phyloP scores from a whole-genome alignment of 2,329 filamentous ascomycete species.

The Rutstroemia sydowiana region DNA sequence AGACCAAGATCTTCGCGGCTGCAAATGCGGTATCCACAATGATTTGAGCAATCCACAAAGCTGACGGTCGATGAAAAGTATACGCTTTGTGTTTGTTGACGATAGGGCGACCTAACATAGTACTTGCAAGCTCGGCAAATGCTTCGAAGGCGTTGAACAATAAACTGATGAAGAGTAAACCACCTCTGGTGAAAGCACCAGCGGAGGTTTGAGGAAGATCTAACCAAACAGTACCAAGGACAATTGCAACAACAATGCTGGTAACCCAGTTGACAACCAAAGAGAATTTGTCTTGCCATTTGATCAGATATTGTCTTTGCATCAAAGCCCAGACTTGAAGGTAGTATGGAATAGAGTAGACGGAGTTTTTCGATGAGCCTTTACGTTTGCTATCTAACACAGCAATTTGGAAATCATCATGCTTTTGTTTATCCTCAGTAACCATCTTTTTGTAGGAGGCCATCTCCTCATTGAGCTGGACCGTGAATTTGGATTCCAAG shows the following conservation, averaged over 20 bases:
- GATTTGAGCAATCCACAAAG: constrained; percentile 78
- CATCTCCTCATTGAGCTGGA: constrained; percentile 58
- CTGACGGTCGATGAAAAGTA: constrained; percentile 74
- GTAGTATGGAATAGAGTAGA: constrained; percentile 78
- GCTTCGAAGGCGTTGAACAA: constrained; percentile 86
- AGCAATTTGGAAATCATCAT: constrained; percentile 70
- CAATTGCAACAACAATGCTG: constrained; percentile 65
- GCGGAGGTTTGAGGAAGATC: constrained; percentile 55
- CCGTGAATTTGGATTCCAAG: constrained; percentile 52
- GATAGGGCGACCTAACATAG: constrained; percentile 69
- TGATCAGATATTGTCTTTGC: constrained; percentile 77
- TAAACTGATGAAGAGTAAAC: constrained; percentile 71
- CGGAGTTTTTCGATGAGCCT: constrained; percentile 61
- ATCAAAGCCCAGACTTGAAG: constrained; percentile 77
- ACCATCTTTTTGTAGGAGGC: constrained; percentile 57
- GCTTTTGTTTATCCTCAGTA: constrained; percentile 55
- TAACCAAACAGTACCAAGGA: constrained; percentile 74
- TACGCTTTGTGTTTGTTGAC: constrained; percentile 81
- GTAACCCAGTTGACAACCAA: constrained; percentile 66
- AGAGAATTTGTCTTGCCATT: constrained; percentile 79
- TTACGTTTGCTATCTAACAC: constrained; percentile 73
- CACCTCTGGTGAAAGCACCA: constrained; percentile 74
- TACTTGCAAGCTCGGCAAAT: constrained; percentile 67
- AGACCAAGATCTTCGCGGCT: constrained; percentile 61
- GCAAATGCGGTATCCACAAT: constrained; percentile 70